Evolutionary conservation across 2,329 filamentous ascomycete genomes (phyloP).

Genomic region (Cadophora gregata): DNA sequence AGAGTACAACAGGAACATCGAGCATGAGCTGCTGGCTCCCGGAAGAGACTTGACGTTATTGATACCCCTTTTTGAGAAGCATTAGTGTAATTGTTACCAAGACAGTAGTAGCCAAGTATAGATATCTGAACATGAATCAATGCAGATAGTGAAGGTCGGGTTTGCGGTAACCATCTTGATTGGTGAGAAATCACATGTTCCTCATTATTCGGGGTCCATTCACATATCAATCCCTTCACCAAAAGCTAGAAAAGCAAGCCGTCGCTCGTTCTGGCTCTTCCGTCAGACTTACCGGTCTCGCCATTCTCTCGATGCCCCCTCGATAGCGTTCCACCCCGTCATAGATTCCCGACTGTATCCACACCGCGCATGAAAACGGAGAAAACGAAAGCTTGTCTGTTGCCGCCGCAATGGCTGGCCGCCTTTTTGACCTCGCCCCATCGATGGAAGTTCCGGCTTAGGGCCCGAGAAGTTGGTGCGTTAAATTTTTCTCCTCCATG

Average conservation of each 20-base stretch:
- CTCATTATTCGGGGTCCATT: no score
- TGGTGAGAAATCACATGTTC: neutral
- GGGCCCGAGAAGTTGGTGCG: no score
- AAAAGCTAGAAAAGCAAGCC: no score
- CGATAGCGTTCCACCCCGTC: neutral
- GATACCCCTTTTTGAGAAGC: neutral
- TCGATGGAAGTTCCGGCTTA: slow-evolving; percentile 9
- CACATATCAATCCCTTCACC: no score
- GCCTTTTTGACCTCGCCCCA: no score
- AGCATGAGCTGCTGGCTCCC: neutral
- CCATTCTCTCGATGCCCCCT: neutral
- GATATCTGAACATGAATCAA: neutral
- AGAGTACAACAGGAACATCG: slow-evolving; percentile 18
- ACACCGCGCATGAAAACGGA: slow-evolving; percentile 3
- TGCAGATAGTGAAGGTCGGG: neutral
- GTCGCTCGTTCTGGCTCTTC: neutral
- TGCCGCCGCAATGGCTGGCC: neutral
- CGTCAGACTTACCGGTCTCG: neutral
- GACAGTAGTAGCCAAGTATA: neutral
- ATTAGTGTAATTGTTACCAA: neutral
- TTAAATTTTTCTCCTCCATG: no score
- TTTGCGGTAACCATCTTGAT: no score
- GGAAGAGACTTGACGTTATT: neutral
- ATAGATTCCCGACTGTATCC: neutral
- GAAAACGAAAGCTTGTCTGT: neutral